A percentile compares a stretch with the other conserved stretches of the same genome.
phyloP scores from a whole-genome alignment of 371 early-diverging fungal genomes.

The Mortierella sp. region DNA sequence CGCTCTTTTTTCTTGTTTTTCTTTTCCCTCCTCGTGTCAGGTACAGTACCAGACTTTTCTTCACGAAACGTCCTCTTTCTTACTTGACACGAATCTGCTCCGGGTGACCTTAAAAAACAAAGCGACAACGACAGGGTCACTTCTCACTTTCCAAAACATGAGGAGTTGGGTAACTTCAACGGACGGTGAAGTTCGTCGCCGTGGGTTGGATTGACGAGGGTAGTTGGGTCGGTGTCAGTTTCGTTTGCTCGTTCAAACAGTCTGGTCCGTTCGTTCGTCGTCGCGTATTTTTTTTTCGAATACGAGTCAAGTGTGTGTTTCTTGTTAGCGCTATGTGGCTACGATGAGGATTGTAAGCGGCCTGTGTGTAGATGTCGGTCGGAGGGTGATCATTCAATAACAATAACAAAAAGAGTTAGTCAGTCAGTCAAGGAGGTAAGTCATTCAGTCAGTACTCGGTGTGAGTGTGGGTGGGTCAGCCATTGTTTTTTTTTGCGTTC shows the following conservation, averaged over 20 bases:
- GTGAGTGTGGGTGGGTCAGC: neutral
- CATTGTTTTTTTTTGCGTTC: neutral
- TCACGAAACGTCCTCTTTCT: neutral
- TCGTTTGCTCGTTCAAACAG: neutral
- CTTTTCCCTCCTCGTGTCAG: neutral
- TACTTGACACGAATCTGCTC: too few species aligned
- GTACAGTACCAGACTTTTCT: neutral
- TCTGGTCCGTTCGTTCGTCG: neutral
- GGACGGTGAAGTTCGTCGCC: too few species aligned
- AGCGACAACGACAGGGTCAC: neutral
- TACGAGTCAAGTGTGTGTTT: neutral
- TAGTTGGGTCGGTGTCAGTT: constrained; percentile 7
- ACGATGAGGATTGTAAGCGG: neutral
- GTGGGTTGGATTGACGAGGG: constrained; percentile 11
- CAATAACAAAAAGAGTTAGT: too few species aligned
- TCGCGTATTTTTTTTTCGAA: neutral
- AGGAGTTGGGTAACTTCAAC: neutral
- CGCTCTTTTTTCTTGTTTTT: neutral
- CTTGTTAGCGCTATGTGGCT: neutral
- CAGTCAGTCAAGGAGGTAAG: neutral
- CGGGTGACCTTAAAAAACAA: too few species aligned
- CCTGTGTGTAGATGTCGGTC: neutral
- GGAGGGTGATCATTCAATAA: too few species aligned
- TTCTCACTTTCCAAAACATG: neutral
- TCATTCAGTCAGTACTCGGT: constrained; percentile 4